Evolutionary conservation across 2,329 filamentous ascomycete species (phyloP), one percentile per base, ranked within the genome.

Genomic region (Cercospora brassicicola): DNA sequence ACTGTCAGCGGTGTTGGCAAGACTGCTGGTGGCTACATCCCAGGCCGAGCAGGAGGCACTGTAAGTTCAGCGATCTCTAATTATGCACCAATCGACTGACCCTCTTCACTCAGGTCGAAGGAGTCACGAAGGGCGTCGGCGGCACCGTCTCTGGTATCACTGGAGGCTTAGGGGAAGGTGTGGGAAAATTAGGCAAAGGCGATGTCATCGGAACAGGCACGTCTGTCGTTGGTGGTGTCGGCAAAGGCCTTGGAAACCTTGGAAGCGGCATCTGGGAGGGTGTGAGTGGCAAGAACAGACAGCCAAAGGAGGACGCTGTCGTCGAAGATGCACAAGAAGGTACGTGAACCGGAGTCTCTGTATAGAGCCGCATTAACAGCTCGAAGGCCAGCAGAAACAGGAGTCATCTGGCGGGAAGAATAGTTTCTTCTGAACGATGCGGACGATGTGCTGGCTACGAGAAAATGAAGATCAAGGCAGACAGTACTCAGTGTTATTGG

Each of bases 151-250:
- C 75, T 4, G 80, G 80, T 2, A 66, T 68, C 10, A 71, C 67
- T 11, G 75, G 78, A 3, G 82, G 82, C 2, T 59, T 83, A 2
- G 82, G 82, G 4, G 80, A 81, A n/a, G 81, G 81, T 1, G 80
- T 84, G 4, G 79, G 78, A 2, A 82, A 82, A 69, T 62, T 84
- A 1, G 81, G 82, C 0, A 80, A 79, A 57, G 82, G 82, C 0
- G 80, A 84, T 72, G 73, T 83, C 1, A 74, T 83, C 26, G 82
- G 82, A 2, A 81, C 65, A 7, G 69, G 83, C 6, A 79, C 80
- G 6, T 80, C 77, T 11, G 81, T 79, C 5, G 74, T 81, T 18
- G 81, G 81, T 13, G 81, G 81, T 26, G 81, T 82, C 13, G 70
- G 68, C 33, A 68, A 59, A 67, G 76, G 76, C 13, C 71, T 78